Percentiles rank a stretch among this genome's conserved stretches.
These are phyloP conservation scores for Phytophthora sojae DNA, from an alignment of 352 stramenopile genomes.

Conservation along the genomic window DNA sequence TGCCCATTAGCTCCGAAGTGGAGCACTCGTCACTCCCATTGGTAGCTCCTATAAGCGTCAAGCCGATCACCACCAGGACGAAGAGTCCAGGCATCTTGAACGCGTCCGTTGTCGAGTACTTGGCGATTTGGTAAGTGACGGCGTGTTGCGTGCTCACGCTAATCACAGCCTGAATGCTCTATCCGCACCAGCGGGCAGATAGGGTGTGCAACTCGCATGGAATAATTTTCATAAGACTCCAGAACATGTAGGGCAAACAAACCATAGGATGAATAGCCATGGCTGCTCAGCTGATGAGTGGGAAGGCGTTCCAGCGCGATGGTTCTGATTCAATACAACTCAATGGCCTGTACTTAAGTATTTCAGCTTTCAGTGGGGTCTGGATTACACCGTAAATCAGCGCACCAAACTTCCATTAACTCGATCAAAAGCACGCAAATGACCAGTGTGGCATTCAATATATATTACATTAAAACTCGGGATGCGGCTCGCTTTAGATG, in stretches of 20 bases:
- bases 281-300: too few relatives aligned
- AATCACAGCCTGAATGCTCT: background rate
- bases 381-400: too few relatives aligned
- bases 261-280: background rate
- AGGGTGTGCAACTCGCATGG: background rate
- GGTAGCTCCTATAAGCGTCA: background rate
- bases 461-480: background rate
- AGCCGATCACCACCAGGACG: background rate
- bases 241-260: too few relatives aligned
- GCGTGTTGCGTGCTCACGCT: background rate
- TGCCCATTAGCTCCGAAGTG: slow-evolving; percentile 1
- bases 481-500: background rate
- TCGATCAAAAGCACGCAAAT: too few relatives aligned
- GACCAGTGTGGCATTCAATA: too few relatives aligned
- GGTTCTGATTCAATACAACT: too few relatives aligned
- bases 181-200: background rate
- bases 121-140: background rate
- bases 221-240: background rate
- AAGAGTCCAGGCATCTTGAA: background rate
- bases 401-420: too few relatives aligned
- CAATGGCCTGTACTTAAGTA: too few relatives aligned
- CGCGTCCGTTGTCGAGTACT: background rate
- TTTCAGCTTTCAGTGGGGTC: too few relatives aligned
- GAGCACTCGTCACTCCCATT: slow-evolving; percentile 1
- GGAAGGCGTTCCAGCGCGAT: too few relatives aligned